phyloP scores from a whole-genome alignment of 2,329 filamentous ascomycete genomes.

The Paecilomyces dactylethromorphus region DNA sequence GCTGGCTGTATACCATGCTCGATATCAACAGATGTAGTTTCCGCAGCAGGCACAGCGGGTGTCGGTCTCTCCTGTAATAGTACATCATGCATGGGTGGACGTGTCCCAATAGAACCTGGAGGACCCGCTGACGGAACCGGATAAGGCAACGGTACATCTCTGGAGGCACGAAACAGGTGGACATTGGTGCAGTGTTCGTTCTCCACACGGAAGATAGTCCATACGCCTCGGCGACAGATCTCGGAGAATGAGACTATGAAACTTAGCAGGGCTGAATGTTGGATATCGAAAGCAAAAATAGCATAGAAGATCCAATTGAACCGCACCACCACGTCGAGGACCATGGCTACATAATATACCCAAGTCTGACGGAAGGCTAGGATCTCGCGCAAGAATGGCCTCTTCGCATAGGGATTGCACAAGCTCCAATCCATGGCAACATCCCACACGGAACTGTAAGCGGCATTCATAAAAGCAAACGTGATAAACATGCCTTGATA shows the following conservation, averaged over 20 bases:
- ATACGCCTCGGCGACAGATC: constrained; percentile 77
- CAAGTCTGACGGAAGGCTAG: constrained; percentile 71
- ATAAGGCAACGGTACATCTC: constrained; percentile 84
- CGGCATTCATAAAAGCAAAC: constrained; percentile 71
- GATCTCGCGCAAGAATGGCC: constrained; percentile 66
- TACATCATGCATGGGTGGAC: constrained; percentile 12
- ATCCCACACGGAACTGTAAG: constrained; percentile 89
- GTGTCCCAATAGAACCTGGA: constrained; percentile 9
- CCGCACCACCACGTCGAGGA: constrained; percentile 74
- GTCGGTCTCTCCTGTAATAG: constrained; percentile 19
- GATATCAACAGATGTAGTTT: constrained; percentile 16
- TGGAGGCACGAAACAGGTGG: constrained; percentile 76
- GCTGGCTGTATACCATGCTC: constrained; percentile 16
- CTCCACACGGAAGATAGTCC: constrained; percentile 89
- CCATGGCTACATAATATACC: constrained; percentile 82
- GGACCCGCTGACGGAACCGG: constrained; percentile 32
- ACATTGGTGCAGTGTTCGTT: constrained; percentile 97
- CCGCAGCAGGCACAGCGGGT: constrained; percentile 11
- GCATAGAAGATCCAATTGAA: constrained; percentile 95
- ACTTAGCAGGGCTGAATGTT: constrained; percentile 76
- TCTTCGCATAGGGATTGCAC: constrained; percentile 66
- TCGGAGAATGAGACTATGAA: constrained; percentile 76
- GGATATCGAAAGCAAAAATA: constrained; percentile 69
- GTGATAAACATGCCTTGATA: constrained; percentile 68
- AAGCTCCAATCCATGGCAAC: constrained; percentile 93